Base-by-base conservation (phyloP, 2,329 filamentous ascomycete species). In the Cytospora leucostoma region DNA sequence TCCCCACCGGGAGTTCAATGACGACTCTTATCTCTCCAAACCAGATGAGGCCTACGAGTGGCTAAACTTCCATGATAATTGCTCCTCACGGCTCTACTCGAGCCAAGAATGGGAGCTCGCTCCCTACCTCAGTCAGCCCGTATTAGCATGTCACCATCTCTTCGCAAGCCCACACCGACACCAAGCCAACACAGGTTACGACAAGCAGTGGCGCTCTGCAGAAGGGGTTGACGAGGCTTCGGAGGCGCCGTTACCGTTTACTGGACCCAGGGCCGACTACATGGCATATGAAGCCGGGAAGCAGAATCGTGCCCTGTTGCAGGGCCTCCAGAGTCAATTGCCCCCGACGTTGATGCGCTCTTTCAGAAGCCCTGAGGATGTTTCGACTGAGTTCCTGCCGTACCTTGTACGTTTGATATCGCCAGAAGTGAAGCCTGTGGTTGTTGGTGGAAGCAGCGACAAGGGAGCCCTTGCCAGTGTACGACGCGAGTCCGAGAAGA, bases 21-120 rank as follows among this genome's bases (percentile, higher is more conserved):
- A 99, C 74, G 95, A 99, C 75, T 90, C 88, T 0, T 89, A 92
- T 69, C 86, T 99, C 37, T 91, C 88, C 38, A 99, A 99, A 73
- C 96, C 96, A 0, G 88, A 89, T 68, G 79, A 84, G 74, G 92
- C 92, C 0, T 96, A 97, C 74, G 94, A 97, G 71, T 99, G 95
- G 95, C 84, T 99, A 61, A 83, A 96, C 74, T 98, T 99, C 76
- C 91, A 97, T 75, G 95, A 98, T 71, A 80, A 82, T 0, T 88
- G 96, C 67, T 92, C 92, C 32, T 88, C 88, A 0, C 87, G 88
- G 47, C 83, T 98, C 1, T 96, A 88, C 72, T 80, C 86, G n/a
- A 88, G 85, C 64, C 94, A 97, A 74, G 93, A 96, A 62, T 99
- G 95, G 91, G 95, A 99, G 75, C 80, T 99, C 17, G 86, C 85